These are phyloP conservation scores for Tolypocladium cylindrosporum DNA, from an alignment of 2,329 filamentous ascomycete species.

Conservation along the genomic window DNA sequence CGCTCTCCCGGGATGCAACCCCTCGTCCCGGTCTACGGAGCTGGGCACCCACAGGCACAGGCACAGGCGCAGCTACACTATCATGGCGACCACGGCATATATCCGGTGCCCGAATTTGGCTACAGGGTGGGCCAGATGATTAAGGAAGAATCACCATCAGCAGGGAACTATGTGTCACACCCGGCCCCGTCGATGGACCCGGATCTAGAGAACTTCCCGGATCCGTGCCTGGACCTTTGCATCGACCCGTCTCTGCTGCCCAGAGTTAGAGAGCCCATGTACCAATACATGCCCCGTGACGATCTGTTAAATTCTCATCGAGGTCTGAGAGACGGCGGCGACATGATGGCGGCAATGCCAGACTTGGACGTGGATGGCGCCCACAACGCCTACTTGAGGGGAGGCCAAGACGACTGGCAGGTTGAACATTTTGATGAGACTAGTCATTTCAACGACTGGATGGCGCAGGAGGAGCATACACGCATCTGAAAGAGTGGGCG, in stretches of 20 bases:
- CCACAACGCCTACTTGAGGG: conserved; percentile 20
- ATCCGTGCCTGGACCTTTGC: not conserved
- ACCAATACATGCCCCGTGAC: not conserved
- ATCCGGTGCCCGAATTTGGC: not conserved
- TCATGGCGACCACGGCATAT: not conserved
- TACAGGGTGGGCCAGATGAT: not conserved
- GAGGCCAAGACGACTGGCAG: conserved; percentile 23
- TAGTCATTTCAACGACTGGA: conserved; percentile 21
- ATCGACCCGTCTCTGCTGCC: conserved; percentile 8
- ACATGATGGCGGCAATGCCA: conserved; percentile 3
- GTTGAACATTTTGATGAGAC: conserved; percentile 21
- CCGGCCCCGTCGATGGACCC: not conserved
- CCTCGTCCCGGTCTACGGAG: not conserved
- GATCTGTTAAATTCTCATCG: not conserved
- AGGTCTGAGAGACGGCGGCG: not conserved
- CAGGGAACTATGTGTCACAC: not conserved
- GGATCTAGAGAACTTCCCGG: not conserved
- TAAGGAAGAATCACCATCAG: not conserved
- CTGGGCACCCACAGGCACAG: not conserved
- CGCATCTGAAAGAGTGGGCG: not conserved
- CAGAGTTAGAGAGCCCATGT: not conserved
- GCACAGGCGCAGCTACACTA: not conserved
- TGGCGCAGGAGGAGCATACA: conserved; percentile 7
- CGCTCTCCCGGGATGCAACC: not conserved
- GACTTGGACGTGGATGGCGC: conserved; percentile 6